Conservation (phyloP, 164 flowering plant species). For the Vitis cinerea region DNA sequence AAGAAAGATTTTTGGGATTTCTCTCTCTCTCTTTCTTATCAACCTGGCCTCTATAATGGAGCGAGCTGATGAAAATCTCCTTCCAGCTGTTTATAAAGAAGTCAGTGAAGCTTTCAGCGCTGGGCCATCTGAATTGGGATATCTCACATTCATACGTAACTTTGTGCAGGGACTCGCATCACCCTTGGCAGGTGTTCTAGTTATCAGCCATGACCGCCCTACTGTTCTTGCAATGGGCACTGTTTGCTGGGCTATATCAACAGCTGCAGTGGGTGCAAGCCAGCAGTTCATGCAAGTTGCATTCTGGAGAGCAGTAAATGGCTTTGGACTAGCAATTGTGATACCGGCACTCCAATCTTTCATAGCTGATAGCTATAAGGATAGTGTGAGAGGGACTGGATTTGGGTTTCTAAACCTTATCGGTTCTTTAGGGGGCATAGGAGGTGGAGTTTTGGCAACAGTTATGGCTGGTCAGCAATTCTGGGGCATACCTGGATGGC, state of each 20-base stretch:
- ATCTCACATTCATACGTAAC: conserved; percentile 80
- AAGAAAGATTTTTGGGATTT: conserved; percentile 70
- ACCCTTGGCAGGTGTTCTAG: conserved; percentile 83
- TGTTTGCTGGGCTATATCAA: conserved; percentile 88
- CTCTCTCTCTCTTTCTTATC: conserved; percentile 84
- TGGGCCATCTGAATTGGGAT: conserved; percentile 91
- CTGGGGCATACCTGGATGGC: conserved; percentile 86
- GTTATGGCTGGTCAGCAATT: conserved; percentile 82
- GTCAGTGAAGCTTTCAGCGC: conserved; percentile 87
- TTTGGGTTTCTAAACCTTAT: conserved; percentile 77
- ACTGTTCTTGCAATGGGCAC: conserved; percentile 84
- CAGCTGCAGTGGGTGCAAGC: conserved; percentile 90
- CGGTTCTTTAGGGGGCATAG: conserved; percentile 87
- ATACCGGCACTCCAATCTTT: conserved; percentile 96
- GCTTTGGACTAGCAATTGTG: conserved; percentile 95
- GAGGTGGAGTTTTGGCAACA: conserved; percentile 90
- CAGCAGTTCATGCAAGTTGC: conserved; percentile 69
- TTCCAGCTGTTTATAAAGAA: conserved; percentile 94
- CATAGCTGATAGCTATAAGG: conserved; percentile 86
- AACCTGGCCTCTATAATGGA: conserved; percentile 96
- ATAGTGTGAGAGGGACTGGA: conserved; percentile 83
- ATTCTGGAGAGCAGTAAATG: conserved; percentile 91
- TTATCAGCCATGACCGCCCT: conserved; percentile 79
- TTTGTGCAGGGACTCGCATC: conserved; percentile 83
- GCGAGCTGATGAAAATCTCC: conserved; percentile 95